These are phyloP conservation scores for Malassezia sp. DNA, from an alignment of 1,284 basidiomycete genomes.

Conservation along the genomic window DNA sequence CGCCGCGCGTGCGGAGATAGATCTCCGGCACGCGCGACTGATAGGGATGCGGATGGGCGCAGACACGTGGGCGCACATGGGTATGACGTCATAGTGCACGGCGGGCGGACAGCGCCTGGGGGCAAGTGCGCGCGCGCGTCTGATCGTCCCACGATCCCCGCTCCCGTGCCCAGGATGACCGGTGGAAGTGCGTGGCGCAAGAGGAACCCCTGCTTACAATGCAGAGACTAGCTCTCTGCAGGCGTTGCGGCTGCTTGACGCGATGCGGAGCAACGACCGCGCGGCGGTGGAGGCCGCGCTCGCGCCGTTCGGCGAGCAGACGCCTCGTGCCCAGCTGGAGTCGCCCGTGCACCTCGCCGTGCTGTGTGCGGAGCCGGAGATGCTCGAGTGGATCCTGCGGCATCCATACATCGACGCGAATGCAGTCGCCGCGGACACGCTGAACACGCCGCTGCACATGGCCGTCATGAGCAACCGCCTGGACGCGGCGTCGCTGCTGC, in stretches of 20 bases:
- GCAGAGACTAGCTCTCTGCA: too few relatives aligned
- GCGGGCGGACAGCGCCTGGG: too few relatives aligned
- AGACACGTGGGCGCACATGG: too few relatives aligned
- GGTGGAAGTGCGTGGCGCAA: too few relatives aligned
- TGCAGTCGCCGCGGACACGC: constrained; percentile 44
- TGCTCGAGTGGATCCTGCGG: constrained; percentile 58
- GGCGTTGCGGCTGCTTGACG: constrained; percentile 66
- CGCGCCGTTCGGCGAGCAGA: constrained; percentile 2
- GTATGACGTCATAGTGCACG: too few relatives aligned
- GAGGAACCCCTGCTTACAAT: too few relatives aligned
- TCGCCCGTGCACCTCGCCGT: constrained; percentile 70
- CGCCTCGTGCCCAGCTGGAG: constrained; percentile 23
- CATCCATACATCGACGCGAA: constrained; percentile 54
- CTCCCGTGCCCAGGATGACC: too few relatives aligned
- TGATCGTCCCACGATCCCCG: too few relatives aligned
- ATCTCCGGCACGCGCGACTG: too few relatives aligned
- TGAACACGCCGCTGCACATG: constrained; percentile 74
- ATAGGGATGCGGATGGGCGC: too few relatives aligned
- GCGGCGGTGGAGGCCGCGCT: constrained; percentile 42
- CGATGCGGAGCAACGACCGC: constrained; percentile 50
- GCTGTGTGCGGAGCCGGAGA: constrained; percentile 57
- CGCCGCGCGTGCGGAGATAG: too few relatives aligned
- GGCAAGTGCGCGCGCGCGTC: too few relatives aligned
- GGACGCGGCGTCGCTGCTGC: constrained; percentile 55
- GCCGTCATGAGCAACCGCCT: constrained; percentile 67